Evolutionary conservation across 345 rosid genomes (phyloP), one percentile per base, ranked within the genome.

Genomic region (Eucalyptus sp.): DNA sequence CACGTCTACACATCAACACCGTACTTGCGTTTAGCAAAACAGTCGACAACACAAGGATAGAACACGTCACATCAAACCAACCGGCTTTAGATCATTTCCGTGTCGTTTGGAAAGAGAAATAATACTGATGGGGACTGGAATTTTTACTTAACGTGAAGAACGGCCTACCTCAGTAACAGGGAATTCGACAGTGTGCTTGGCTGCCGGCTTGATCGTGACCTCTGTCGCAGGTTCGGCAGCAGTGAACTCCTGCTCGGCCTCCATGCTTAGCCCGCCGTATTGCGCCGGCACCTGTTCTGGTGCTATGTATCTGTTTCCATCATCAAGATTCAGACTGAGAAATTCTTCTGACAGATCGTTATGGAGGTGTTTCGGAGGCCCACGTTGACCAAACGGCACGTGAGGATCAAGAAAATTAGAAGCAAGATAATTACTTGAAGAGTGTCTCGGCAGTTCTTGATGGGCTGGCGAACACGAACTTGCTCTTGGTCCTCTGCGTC

Each of bases 401-500:
- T 16, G 49, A 48, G 51, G 43, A 46, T 50, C 44, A 80, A 27
- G 50, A 64, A 50, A 20, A 13, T 49, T 68, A 22, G 15, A 79
- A 76, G 13, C 48, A 10, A 41, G 46, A 18, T 7, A 18, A 92
- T 90, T 76, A 97, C 99, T 95, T 97, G 95, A 97, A 95, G 89
- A 97, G 98, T 29, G 96, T 93, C 80, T 95, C 96, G 11, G 95
- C 93, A 49, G 96, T 91, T 90, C 89, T 91, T 41, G 96, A 90
- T 7, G 96, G 95, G 44, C 94, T 91, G 41, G 96, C 94, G 87
- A 96, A 92, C 31, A 95, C 95, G 86, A 96, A 94, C 93, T 96
- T 96, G 96, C 97, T 95, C 93, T 95, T 95, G 60, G 96, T 93
- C 90, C 96, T 88, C 80, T 94, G 95, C 2, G 97, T 95, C 93